A percentile compares a stretch with the other conserved stretches of the same genome.
Evolutionary conservation across 441 rosid species (phyloP).

Genomic region (Francoa sonchifolia): DNA sequence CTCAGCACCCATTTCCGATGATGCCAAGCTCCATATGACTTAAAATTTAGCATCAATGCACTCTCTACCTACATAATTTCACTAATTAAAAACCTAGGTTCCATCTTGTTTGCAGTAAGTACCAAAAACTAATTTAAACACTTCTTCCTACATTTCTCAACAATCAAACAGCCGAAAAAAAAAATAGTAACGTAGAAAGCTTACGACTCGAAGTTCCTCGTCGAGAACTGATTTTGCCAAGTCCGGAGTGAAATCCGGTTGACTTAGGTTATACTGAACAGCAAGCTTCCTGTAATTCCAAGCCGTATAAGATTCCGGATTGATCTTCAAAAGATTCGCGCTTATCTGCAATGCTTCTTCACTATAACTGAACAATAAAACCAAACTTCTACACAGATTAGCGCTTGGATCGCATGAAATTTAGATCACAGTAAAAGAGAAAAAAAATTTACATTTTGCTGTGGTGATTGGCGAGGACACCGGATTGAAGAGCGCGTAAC

Average conservation of each 20-base stretch:
- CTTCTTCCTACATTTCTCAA: not conserved
- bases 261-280: slow-evolving; percentile 28
- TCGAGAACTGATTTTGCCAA: slow-evolving; percentile 39
- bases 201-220: slow-evolving; percentile 61
- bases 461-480: slow-evolving; percentile 48
- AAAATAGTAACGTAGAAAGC: slow-evolving; percentile 3
- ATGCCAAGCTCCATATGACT: slow-evolving; percentile 89
- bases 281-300: slow-evolving; percentile 92
- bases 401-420: not conserved
- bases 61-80: slow-evolving; percentile 45
- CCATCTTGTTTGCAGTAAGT: not conserved
- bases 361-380: slow-evolving; percentile 39
- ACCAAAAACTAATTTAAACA: not conserved
- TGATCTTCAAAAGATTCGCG: slow-evolving; percentile 65
- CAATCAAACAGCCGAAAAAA: slow-evolving; percentile 2
- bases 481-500: slow-evolving; percentile 54
- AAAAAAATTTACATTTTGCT: slow-evolving; percentile 29
- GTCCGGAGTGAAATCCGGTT: slow-evolving; percentile 28
- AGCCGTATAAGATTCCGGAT: slow-evolving; percentile 75
- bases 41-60: slow-evolving; percentile 62
- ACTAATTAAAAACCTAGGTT: not conserved
- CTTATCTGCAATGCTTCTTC: slow-evolving; percentile 67
- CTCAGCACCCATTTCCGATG: slow-evolving; percentile 84
- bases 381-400: not conserved
- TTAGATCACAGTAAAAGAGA: not conserved